Base-by-base conservation (phyloP, 441 rosid species). In the Corymbia calophylla region DNA sequence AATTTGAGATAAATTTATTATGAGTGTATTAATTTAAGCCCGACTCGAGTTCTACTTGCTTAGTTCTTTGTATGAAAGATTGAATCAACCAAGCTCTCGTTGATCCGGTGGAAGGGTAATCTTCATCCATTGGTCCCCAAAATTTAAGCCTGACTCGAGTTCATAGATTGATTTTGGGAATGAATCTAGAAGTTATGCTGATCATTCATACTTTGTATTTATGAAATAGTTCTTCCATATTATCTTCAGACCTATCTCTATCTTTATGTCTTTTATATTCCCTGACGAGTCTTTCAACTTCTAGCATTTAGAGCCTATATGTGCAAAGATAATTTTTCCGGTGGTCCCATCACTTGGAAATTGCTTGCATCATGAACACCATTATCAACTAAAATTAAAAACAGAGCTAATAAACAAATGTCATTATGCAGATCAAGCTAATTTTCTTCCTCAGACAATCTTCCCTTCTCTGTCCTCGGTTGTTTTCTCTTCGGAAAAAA, bases 11-110 rank as follows among this genome's bases (percentile, higher is more conserved):
- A 0, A 25, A 58, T 39, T 39, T 39, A 39, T 39, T 39, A 39
- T 39, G 5, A 39, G 6, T 39, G 44, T 39, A 39, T 39, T 5
- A 39, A 39, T 39, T 39, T 39, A 39, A 31, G 32, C 77, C 77
- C 77, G 31, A 66, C 17, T 12, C 23, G 2, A 16, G 77, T 2
- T 60, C 19, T 2, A 8, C 77, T 66, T 31, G 23, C 12, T 17
- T 66, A 0, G 44, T 17, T 8, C 77, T 31, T 39, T 66, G 44
- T 9, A 19, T 17, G 77, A 0, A 0, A 1, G 77, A 66, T 35
- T 18, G 77, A 66, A 17, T 39, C 5, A 39, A 8, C 77, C 77
- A 17, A 7, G 32, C 32, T 64, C 70, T n/a, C 8, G 10, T 64
- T 0, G 18, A 64, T 4, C 70, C 7, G 9, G 70, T 9, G 9